These are phyloP conservation scores for Mortierella sp. DNA, from an alignment of 371 early-diverging fungal genomes.

Conservation along the genomic window DNA sequence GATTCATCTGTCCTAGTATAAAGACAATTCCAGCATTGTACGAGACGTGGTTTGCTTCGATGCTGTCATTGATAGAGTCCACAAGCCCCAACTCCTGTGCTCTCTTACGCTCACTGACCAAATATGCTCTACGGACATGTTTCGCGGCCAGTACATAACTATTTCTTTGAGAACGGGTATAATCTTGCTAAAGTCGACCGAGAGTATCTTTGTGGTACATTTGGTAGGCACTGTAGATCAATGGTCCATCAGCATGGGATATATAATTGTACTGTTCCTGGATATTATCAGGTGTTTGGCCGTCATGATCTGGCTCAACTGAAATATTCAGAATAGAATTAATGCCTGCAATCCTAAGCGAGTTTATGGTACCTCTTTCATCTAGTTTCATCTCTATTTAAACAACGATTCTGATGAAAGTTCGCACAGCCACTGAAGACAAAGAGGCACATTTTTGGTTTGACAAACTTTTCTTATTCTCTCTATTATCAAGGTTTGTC, in stretches of 20 bases:
- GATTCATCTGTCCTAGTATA: constrained; percentile 70
- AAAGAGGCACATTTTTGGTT: background rate
- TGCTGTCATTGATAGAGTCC: constrained; percentile 85
- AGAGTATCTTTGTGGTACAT: constrained; percentile 88
- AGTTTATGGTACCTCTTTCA: too few species aligned
- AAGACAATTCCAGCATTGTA: constrained; percentile 85
- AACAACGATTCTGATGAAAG: background rate
- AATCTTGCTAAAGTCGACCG: constrained; percentile 73
- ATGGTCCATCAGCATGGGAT: constrained; percentile 60
- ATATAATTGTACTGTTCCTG: constrained; percentile 73
- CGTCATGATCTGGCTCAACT: constrained; percentile 63
- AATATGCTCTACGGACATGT: constrained; percentile 94
- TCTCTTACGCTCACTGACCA: constrained; percentile 88
- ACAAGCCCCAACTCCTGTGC: constrained; percentile 74
- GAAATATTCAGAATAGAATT: constrained; percentile 90
- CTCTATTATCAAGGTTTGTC: too few species aligned
- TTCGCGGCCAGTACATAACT: constrained; percentile 88
- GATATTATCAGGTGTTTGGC: constrained; percentile 54
- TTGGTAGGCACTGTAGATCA: constrained; percentile 94
- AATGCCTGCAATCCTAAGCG: constrained; percentile 75
- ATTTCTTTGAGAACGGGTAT: constrained; percentile 71
- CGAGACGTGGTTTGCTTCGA: constrained; percentile 84
- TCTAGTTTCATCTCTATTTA: too few species aligned
- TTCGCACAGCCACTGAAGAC: background rate
- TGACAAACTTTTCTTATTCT: too few species aligned